These are phyloP conservation scores for Clohesyomyces aquaticus DNA, from an alignment of 495 filamentous ascomycete genomes.

Conservation along the genomic window DNA sequence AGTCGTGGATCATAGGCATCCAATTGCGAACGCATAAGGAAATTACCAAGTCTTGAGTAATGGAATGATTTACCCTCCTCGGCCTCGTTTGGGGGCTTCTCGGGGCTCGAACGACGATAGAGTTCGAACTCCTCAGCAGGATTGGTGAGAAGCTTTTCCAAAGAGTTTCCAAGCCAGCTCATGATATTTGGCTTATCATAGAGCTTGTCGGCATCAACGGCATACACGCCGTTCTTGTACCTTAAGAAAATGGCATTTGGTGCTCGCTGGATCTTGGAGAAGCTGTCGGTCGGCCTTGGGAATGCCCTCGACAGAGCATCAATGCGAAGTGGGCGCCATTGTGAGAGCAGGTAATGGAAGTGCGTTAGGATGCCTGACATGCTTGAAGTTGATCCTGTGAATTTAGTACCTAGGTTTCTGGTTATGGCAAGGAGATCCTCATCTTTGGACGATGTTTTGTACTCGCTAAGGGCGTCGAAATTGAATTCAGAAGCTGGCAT, in stretches of 20 bases:
- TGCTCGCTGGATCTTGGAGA: slow-evolving; percentile 69
- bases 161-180: slow-evolving; percentile 86
- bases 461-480: slow-evolving; percentile 79
- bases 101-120: slow-evolving; percentile 69
- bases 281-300: slow-evolving; percentile 58
- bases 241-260: slow-evolving; percentile 84
- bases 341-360: slow-evolving; percentile 89
- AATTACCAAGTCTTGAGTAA: slow-evolving; percentile 85
- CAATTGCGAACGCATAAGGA: slow-evolving; percentile 93
- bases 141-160: slow-evolving; percentile 94
- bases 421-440: slow-evolving; percentile 67
- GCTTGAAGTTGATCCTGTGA: slow-evolving; percentile 92
- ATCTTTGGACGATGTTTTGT: slow-evolving; percentile 89
- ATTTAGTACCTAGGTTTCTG: slow-evolving; percentile 70
- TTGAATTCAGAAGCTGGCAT: slow-evolving; percentile 94
- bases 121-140: slow-evolving; percentile 79
- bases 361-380: slow-evolving; percentile 88
- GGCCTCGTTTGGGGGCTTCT: slow-evolving; percentile 62
- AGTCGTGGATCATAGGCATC: slow-evolving; percentile 87
- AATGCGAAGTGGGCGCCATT: slow-evolving; percentile 74
- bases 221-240: slow-evolving; percentile 82
- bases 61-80: slow-evolving; percentile 68
- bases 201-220: slow-evolving; percentile 98
- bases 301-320: slow-evolving; percentile 68
- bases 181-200: slow-evolving; percentile 84